A percentile compares a stretch with the other conserved stretches of the same genome.
phyloP scores from a whole-genome alignment of 352 stramenopile genomes.

The Globisporangium irregulare region DNA sequence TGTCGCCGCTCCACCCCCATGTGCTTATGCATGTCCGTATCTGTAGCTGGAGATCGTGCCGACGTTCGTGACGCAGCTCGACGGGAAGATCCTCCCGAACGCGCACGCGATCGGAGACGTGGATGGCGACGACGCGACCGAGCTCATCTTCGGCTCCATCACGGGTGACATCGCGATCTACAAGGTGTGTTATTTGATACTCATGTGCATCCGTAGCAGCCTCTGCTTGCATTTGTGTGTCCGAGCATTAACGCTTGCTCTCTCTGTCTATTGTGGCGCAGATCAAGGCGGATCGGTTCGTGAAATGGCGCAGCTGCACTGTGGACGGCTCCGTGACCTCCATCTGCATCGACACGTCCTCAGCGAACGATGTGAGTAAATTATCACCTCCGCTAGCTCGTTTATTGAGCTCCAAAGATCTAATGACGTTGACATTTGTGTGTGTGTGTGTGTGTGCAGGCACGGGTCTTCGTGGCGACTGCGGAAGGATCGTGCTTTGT shows the following conservation, averaged over 20 bases:
- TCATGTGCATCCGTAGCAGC: not conserved
- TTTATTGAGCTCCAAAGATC: not conserved
- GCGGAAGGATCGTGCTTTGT: constrained; percentile 66
- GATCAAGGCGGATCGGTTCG: constrained; percentile 46
- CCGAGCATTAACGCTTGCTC: not conserved
- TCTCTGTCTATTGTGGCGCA: constrained; percentile 18
- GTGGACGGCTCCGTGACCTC: constrained; percentile 73
- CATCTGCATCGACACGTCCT: constrained; percentile 52
- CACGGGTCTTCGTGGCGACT: constrained; percentile 70
- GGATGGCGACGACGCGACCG: constrained; percentile 57
- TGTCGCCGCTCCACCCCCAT: not conserved
- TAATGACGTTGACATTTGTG: not conserved
- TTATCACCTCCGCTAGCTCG: not conserved
- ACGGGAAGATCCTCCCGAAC: constrained; percentile 69
- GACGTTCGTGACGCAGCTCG: constrained; percentile 54
- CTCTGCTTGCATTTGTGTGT: not conserved
- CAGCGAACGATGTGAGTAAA: constrained; percentile 34
- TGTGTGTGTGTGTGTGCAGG: constrained; percentile 21
- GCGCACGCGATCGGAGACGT: constrained; percentile 62
- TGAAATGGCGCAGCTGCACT: constrained; percentile 50
- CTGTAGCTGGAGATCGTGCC: constrained; percentile 64
- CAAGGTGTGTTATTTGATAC: constrained; percentile 35
- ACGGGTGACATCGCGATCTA: constrained; percentile 60
- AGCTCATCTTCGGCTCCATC: constrained; percentile 68
- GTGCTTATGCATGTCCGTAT: not conserved